Base-by-base conservation (phyloP, 148 eudicot species). In the Dianthus caryophyllus region DNA sequence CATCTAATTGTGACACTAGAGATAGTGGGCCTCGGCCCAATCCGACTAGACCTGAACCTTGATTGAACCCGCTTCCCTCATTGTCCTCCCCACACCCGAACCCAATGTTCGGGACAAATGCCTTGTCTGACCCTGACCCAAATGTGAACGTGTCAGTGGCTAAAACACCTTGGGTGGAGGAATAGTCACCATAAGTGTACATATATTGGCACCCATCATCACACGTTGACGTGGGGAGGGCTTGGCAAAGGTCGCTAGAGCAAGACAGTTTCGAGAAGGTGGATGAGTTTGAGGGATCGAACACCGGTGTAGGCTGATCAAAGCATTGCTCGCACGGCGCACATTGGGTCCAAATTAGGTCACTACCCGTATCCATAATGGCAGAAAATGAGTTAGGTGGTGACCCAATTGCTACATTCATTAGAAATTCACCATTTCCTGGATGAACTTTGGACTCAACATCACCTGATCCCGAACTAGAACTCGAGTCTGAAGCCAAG, bases 11-110 rank as follows among this genome's bases (percentile, higher is more conserved):
- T 5, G 96, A 83, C 6, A 88, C 85, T 24, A 91, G 77, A 0
- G 97, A 91, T 30, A 91, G 67, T 4, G 90, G 90, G 29, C 97
- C 97, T 3, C 98, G 85, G 14, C 96, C 98, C 33, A 93, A 57
- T 1, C 96, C 98, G 8, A 93, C 83, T 4, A 93, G 72, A 14
- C 98, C 98, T 0, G 87, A 83, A 0, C 88, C 88, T 49, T 87
- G 91, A 68, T 65, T 65, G 38, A 87, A 89, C 57, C 91, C 94
- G 15, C 70, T 84, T 11, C 98, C 98, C 58, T 85, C 81, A 15
- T 93, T 93, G 25, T 87, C 95, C n/a, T 49, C 76, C 17, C 96
- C 98, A 60, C 98, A 93, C 16, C 96, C 96, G 44, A 93, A 89
- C 67, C 83, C 95, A 2, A 93, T 69, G 2, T 76, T 76, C 0